These are phyloP conservation scores for Aspergillus mulundensis DNA, from an alignment of 495 filamentous ascomycete genomes.

Conservation along the genomic window DNA sequence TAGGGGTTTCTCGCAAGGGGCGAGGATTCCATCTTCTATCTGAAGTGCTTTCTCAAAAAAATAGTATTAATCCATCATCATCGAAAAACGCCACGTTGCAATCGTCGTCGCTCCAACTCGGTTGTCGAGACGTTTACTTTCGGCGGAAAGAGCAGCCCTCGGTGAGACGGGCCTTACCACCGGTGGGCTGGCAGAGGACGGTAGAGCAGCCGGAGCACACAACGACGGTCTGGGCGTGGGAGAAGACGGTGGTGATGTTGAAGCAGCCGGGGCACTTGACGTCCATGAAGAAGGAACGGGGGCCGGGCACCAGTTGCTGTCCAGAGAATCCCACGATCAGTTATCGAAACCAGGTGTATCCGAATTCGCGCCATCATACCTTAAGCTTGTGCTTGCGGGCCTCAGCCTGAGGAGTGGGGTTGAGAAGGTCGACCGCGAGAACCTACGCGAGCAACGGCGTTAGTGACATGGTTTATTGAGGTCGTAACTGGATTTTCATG, in stretches of 20 bases:
- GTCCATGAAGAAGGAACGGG: constrained; percentile 99
- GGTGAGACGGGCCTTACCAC: constrained; percentile 94
- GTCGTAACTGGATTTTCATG: constrained; percentile 11
- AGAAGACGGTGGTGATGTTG: constrained; percentile 99
- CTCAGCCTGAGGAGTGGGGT: constrained; percentile 92
- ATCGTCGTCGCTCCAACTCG: constrained; percentile 35
- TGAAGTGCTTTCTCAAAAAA: constrained; percentile 49
- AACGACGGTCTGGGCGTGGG: constrained; percentile 99
- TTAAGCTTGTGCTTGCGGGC: constrained; percentile 99
- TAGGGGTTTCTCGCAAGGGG: constrained; percentile 25
- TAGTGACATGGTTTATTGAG: constrained; percentile 14
- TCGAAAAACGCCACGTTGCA: constrained; percentile 45
- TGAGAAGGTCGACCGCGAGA: constrained; percentile 99
- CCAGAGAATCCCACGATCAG: constrained; percentile 10
- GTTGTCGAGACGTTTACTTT: constrained; percentile 70
- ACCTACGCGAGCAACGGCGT: constrained; percentile 57
- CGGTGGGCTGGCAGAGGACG: constrained; percentile 96
- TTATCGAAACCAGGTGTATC: constrained; percentile 7
- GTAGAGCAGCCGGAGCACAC: constrained; percentile 98
- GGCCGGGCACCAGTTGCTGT: constrained; percentile 87
- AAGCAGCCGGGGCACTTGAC: constrained; percentile 99
- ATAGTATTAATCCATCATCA: constrained; percentile 45
- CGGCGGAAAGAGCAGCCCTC: constrained; percentile 99
- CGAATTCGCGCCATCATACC: constrained; percentile 52
- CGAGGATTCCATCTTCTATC: constrained; percentile 73